These are phyloP conservation scores for Sphagnurus paluster DNA, from an alignment of 1,284 basidiomycete species.

Conservation along the genomic window DNA sequence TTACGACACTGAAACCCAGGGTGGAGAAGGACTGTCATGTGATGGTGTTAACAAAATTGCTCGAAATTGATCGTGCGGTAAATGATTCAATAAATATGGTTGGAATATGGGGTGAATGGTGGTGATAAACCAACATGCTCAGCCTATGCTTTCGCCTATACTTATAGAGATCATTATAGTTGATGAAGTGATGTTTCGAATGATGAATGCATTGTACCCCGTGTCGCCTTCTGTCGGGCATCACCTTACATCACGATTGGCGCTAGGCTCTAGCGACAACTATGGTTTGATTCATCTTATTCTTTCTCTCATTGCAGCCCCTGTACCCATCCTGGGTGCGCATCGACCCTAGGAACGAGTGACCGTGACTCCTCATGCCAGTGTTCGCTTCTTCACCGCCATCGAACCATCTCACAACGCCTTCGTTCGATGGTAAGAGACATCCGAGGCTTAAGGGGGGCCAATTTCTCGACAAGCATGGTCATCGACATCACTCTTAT, in stretches of 20 bases:
- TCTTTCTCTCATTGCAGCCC: slow-evolving; percentile 1
- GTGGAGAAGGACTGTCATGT: background rate
- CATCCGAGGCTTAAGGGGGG: slow-evolving; percentile 49
- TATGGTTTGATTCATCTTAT: slow-evolving; percentile 18
- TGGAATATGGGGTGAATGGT: too few relatives aligned
- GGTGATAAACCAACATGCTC: too few relatives aligned
- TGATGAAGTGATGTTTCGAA: too few relatives aligned
- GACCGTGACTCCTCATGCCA: slow-evolving; percentile 14
- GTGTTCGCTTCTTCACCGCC: slow-evolving; percentile 13
- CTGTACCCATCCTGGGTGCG: background rate
- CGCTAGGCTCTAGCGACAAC: slow-evolving; percentile 9
- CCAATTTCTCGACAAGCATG: slow-evolving; percentile 57
- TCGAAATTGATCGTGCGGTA: too few relatives aligned
- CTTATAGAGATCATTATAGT: too few relatives aligned
- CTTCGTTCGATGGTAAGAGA: slow-evolving; percentile 32
- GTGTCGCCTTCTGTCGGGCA: slow-evolving; percentile 16
- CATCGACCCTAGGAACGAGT: background rate
- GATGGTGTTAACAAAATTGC: background rate
- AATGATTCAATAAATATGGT: too few relatives aligned
- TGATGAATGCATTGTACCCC: slow-evolving; percentile 7
- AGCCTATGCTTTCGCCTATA: too few relatives aligned
- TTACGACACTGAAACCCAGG: background rate
- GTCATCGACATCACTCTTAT: slow-evolving; percentile 62
- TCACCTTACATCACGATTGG: slow-evolving; percentile 17
- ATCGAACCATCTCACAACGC: slow-evolving; percentile 14